phyloP scores from a whole-genome alignment of 257 asterid species.

The Solanum tarapatanum region DNA sequence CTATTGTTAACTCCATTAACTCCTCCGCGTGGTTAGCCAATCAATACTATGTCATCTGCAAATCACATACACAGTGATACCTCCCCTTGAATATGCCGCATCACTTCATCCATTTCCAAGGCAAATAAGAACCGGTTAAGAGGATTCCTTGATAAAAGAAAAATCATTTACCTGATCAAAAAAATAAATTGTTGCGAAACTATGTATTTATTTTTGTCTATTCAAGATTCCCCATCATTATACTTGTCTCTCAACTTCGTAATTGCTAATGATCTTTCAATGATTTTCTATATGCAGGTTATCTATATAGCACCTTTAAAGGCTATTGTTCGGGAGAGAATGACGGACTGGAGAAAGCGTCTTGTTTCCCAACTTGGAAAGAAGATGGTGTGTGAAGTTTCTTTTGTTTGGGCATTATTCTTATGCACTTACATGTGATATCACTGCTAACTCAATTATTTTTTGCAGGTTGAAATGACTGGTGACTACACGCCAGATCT shows the following conservation, averaged over 20 bases:
- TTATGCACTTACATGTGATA: background rate
- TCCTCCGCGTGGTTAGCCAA: background rate
- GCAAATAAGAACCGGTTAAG: background rate
- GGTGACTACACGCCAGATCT: slow-evolving; percentile 97
- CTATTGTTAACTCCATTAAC: background rate
- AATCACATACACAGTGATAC: background rate
- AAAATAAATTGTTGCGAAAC: background rate
- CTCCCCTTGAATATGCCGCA: background rate
- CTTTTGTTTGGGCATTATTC: background rate
- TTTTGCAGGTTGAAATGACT: slow-evolving; percentile 87
- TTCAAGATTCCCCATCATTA: background rate
- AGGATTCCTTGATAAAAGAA: background rate
- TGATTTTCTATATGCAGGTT: slow-evolving; percentile 42
- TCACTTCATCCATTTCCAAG: background rate
- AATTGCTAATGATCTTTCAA: background rate
- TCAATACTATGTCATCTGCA: background rate
- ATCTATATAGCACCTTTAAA: slow-evolving; percentile 92
- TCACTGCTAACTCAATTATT: slow-evolving; percentile 12
- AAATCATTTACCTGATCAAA: background rate
- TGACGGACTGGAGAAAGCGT: slow-evolving; percentile 94
- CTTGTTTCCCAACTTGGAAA: slow-evolving; percentile 85
- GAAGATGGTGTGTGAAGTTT: slow-evolving; percentile 53
- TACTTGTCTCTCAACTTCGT: background rate
- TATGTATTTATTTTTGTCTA: background rate
- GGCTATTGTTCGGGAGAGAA: slow-evolving; percentile 98